Evolutionary conservation across 805 yeast genomes (phyloP), one percentile per base, ranked within the genome.

Genomic region (Yarrowia deformans): DNA sequence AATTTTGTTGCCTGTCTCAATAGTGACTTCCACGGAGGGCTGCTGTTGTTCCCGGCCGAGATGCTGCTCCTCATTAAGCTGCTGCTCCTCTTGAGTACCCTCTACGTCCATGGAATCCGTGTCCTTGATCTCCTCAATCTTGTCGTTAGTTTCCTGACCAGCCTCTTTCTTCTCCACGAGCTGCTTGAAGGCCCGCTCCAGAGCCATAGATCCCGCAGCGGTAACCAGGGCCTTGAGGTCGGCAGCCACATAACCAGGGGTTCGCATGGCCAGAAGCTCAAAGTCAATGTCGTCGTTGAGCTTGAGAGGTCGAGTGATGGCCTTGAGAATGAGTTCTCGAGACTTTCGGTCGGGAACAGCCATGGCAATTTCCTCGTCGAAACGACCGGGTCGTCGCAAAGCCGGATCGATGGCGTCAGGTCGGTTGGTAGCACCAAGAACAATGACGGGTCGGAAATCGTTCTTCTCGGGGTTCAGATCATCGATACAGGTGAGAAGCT

Each of bases 181-280:
- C 13, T 86, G 82, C 69, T 87, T 86, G 77, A 94, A 94, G 6
- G 95, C 93, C 73, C 99, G 84, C 76, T 94, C 93, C 71, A 95
- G 93, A 0, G 98, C 97, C 72, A 91, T 85, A 19, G 93, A 90
- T 70, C 98, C 98, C 0, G 99, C 97, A 2, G 97, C 97, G 0
- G 97, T 88, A 1, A 91, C 96, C 69, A 95, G 83, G 14, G 98
- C 96, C 75, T 93, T 92, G 73, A 95, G 83, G 81, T 95, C 99
- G 1, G 99, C 99, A 67, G 98, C 99, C 8, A 95, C 99, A 78
- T 88, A 95, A 16, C 99, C 99, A 0, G 99, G 98, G 0, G 99
- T 95, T 81, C 91, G 81, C 75, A 93, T 93, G 1, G 98, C 97
- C 64, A 95, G 81, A 70, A 85, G 84, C 54, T 79, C 75, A 77